phyloP scores from a whole-genome alignment of 2,329 filamentous ascomycete species.

The Sarocladium strictum region DNA sequence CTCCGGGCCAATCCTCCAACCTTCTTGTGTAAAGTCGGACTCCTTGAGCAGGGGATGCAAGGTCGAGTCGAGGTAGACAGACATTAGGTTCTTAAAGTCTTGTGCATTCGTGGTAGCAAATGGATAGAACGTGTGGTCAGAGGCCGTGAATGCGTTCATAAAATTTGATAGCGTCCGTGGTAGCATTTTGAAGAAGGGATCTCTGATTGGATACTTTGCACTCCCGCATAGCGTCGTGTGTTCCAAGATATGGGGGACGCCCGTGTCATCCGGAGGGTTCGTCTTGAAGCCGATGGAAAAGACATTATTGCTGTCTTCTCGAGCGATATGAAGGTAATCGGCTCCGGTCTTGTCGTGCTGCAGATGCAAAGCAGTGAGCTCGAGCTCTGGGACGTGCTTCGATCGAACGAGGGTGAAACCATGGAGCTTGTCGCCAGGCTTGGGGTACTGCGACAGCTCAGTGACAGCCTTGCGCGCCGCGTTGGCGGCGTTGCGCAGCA shows the following conservation, averaged over 20 bases:
- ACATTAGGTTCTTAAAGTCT: conserved; percentile 93
- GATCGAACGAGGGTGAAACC: conserved; percentile 86
- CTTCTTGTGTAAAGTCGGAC: conserved; percentile 92
- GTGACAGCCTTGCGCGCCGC: conserved; percentile 61
- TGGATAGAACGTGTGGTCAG: conserved; percentile 94
- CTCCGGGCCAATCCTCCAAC: conserved; percentile 92
- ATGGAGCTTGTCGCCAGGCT: conserved; percentile 78
- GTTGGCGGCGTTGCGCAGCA: conserved; percentile 48
- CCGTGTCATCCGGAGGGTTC: conserved; percentile 93
- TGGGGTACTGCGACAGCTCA: conserved; percentile 68
- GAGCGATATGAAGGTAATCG: conserved; percentile 90
- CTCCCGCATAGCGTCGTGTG: conserved; percentile 96
- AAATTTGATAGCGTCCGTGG: conserved; percentile 98
- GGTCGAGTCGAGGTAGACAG: conserved; percentile 93
- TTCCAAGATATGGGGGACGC: conserved; percentile 93
- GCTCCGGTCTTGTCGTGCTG: conserved; percentile 93
- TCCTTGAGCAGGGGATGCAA: conserved; percentile 83
- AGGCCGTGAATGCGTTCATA: conserved; percentile 98
- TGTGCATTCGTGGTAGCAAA: conserved; percentile 95
- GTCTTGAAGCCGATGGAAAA: conserved; percentile 99
- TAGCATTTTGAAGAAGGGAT: conserved; percentile 99
- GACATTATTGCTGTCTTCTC: conserved; percentile 98
- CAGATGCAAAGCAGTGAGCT: conserved; percentile 84
- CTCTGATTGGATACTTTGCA: conserved; percentile 91
- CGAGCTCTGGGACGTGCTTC: conserved; percentile 90